Percentiles rank a stretch among this genome's conserved stretches.
These are phyloP conservation scores for Ascocoryne sarcoides DNA, from an alignment of 2,329 filamentous ascomycete genomes.

Conservation along the genomic window DNA sequence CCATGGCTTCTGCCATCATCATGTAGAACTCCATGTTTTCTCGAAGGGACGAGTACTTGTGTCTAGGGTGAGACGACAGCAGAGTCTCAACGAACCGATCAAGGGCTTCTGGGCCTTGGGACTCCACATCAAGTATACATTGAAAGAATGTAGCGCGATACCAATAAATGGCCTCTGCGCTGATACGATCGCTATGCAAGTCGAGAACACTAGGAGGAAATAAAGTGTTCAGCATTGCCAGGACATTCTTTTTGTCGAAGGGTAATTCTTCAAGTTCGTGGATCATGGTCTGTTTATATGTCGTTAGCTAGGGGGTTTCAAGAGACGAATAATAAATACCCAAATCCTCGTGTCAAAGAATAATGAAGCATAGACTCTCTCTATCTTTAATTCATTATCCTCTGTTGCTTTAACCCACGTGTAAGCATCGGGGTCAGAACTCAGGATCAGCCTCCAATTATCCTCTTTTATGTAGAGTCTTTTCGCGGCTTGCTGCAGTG, in stretches of 20 bases:
- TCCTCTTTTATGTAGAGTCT: slow-evolving; percentile 15
- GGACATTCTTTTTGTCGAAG: slow-evolving; percentile 17
- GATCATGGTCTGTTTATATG: slow-evolving; percentile 21
- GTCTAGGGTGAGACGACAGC: slow-evolving; percentile 9
- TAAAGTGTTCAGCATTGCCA: slow-evolving; percentile 26
- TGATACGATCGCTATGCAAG: slow-evolving; percentile 17
- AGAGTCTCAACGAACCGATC: slow-evolving; percentile 13
- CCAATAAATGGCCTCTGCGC: slow-evolving; percentile 10
- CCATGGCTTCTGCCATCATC: slow-evolving; percentile 19
- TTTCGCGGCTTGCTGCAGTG: slow-evolving; percentile 16
- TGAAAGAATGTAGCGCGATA: slow-evolving; percentile 20
- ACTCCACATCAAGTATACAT: slow-evolving; percentile 15
- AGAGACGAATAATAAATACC: slow-evolving; percentile 13
- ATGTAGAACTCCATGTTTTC: slow-evolving; percentile 15
- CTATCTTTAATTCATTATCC: slow-evolving; percentile 15
- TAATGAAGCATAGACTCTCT: slow-evolving; percentile 15
- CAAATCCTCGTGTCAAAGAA: slow-evolving; percentile 23
- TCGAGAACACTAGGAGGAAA: slow-evolving; percentile 22
- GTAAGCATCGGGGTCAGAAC: slow-evolving; percentile 13
- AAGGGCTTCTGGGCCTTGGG: slow-evolving; percentile 9
- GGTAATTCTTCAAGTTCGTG: slow-evolving; percentile 13
- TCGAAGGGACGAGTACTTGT: slow-evolving; percentile 16
- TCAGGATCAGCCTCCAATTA: slow-evolving; percentile 18
- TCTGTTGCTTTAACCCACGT: slow-evolving; percentile 20
- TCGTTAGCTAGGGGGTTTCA: background rate